phyloP scores from a whole-genome alignment of 106 monocot species.

The Phalaenopsis equestris region DNA sequence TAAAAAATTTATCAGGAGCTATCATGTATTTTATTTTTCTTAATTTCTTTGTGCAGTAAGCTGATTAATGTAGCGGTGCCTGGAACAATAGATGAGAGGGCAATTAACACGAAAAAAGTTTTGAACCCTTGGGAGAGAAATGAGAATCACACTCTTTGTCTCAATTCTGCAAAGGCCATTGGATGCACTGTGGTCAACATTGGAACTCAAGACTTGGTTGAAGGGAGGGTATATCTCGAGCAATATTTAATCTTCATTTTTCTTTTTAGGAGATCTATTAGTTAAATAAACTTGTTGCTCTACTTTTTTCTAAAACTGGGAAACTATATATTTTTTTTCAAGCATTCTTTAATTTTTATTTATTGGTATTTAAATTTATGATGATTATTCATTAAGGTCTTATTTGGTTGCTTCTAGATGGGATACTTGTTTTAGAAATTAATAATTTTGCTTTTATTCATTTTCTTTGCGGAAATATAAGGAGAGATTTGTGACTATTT shows the following conservation, averaged over 20 bases:
- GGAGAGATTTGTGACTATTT: background rate
- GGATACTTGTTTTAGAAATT: background rate
- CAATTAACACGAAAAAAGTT: constrained; percentile 72
- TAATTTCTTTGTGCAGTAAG: constrained; percentile 41
- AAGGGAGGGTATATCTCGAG: constrained; percentile 66
- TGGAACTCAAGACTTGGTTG: constrained; percentile 77
- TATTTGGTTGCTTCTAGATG: background rate
- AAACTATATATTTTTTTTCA: background rate
- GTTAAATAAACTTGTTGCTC: background rate
- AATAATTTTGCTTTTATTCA: background rate
- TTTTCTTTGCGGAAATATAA: background rate
- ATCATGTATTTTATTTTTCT: background rate
- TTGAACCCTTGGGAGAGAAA: constrained; percentile 93
- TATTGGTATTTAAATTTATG: background rate
- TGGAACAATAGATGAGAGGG: constrained; percentile 93
- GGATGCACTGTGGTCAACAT: constrained; percentile 75
- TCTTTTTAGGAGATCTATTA: background rate
- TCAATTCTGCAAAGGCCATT: constrained; percentile 80
- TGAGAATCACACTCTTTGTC: constrained; percentile 73
- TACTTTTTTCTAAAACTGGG: background rate
- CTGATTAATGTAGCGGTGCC: constrained; percentile 92
- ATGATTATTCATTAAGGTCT: background rate
- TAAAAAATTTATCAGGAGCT: background rate
- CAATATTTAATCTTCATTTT: background rate
- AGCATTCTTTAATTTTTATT: background rate